Conservation (phyloP, 768 basidiomycete species). For the Punctularia strigosozonata region DNA sequence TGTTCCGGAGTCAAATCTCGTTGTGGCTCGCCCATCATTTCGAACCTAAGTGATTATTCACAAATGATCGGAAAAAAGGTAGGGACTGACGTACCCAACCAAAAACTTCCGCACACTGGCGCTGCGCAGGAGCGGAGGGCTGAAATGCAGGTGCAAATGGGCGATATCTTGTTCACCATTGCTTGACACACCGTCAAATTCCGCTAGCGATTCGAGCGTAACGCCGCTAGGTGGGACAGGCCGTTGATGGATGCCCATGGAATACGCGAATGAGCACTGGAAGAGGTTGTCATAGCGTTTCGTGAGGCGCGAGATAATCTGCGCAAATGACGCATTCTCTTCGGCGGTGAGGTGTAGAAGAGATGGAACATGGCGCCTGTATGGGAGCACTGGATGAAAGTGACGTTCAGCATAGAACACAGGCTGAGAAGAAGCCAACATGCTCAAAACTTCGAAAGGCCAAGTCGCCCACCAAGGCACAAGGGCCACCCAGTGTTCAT, state of each 20-base stretch:
- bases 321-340: constrained; percentile 57
- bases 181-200: constrained; percentile 9
- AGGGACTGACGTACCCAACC: constrained; percentile 52
- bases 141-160: constrained; percentile 81
- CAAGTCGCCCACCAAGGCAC: constrained; percentile 96
- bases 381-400: constrained; percentile 48
- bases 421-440: constrained; percentile 7
- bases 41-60: constrained; percentile 40
- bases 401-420: background rate
- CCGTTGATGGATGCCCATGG: constrained; percentile 89
- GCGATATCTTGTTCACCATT: constrained; percentile 35
- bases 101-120: constrained; percentile 81
- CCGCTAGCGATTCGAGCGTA: too few relatives aligned
- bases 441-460: constrained; percentile 82
- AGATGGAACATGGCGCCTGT: constrained; percentile 68
- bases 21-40: constrained; percentile 85
- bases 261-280: constrained; percentile 83
- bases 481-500: constrained; percentile 70
- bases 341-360: constrained; percentile 43
- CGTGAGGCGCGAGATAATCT: constrained; percentile 52
- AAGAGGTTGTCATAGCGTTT: constrained; percentile 72
- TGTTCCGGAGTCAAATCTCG: constrained; percentile 85
- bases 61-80: background rate
- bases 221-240: constrained; percentile 41
- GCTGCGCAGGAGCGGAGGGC: constrained; percentile 74